phyloP scores from a whole-genome alignment of 2,329 filamentous ascomycete species.

The Didymella keratinophila region DNA sequence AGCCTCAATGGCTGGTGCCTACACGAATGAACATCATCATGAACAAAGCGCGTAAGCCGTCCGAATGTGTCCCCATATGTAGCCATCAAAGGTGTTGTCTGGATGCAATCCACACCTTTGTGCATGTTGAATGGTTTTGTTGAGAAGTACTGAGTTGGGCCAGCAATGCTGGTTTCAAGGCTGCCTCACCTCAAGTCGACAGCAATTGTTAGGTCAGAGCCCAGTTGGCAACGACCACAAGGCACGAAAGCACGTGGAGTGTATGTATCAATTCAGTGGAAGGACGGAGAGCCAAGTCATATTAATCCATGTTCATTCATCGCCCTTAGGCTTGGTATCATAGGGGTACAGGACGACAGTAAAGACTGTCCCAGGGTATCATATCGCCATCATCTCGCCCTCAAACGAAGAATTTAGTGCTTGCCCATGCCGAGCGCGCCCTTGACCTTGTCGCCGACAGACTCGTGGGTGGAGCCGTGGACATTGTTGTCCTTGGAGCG shows the following conservation, averaged over 20 bases:
- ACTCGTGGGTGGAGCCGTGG: slow-evolving; percentile 49
- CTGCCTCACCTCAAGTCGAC: not conserved
- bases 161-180: not conserved
- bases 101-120: too few species aligned
- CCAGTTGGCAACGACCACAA: not conserved
- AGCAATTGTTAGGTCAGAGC: rapidly evolving
- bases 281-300: not conserved
- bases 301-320: slow-evolving; percentile 8
- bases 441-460: slow-evolving; percentile 59
- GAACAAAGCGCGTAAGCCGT: not conserved
- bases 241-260: not conserved
- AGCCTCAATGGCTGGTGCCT: not conserved
- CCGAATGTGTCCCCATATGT: not conserved
- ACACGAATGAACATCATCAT: not conserved
- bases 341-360: slow-evolving; percentile 13
- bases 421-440: slow-evolving; percentile 56
- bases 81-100: not conserved
- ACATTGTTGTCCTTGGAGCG: slow-evolving; percentile 51
- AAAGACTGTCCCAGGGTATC: slow-evolving; percentile 16
- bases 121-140: too few species aligned
- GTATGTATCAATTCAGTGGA: not conserved
- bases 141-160: too few species aligned
- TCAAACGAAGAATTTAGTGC: slow-evolving; percentile 34
- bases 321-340: slow-evolving; percentile 33
- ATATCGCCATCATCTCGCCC: slow-evolving; percentile 3